Evolutionary conservation across 129 eudicot species (phyloP), one percentile per base, ranked within the genome.

Genomic region (Flaveria linearis): DNA sequence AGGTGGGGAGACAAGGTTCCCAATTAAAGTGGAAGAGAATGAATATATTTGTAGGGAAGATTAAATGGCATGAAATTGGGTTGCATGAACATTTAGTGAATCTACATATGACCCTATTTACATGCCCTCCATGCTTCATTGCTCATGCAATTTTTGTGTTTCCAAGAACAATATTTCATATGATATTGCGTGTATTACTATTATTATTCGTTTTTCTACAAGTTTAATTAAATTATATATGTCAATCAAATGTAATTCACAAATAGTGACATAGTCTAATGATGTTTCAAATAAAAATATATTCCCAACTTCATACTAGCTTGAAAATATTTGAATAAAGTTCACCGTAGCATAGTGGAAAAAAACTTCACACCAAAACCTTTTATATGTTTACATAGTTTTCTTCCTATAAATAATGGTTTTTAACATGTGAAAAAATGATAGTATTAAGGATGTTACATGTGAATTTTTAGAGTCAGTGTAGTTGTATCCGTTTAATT

Each of bases 11-110:
- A 80, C 84, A 80, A 73, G 62, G 62, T 23, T 62, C 84, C 75
- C 75, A 73, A 30, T 74, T 80, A 74, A 80, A 39, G 75, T 74
- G 84, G 52, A 64, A 66, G 64, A 74, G 74, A 56, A 74, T 45
- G 63, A 68, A 67, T 39, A 45, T 42, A 58, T 72, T 57, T 64
- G 51, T 17, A 66, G 22, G 76, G 79, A 80, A 80, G 84, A 73
- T 73, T 80, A 68, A 73, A 74, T 80, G 80, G 84, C 84, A 55
- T 80, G 45, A 80, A 80, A 80, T 74, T 74, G 65, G 84, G 83
- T 69, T 74, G 84, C 84, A 80, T 80, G 80, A 73, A 67, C 84
- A 74, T 74, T 55, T 67, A 74, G 76, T 80, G 84, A 80, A 80
- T 58, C 50, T 78, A 30, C 65, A 61, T 57, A 42, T 73, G 78